Evolutionary conservation across 2,329 filamentous ascomycete species (phyloP).

Genomic region (Neoarthrinium moseri): DNA sequence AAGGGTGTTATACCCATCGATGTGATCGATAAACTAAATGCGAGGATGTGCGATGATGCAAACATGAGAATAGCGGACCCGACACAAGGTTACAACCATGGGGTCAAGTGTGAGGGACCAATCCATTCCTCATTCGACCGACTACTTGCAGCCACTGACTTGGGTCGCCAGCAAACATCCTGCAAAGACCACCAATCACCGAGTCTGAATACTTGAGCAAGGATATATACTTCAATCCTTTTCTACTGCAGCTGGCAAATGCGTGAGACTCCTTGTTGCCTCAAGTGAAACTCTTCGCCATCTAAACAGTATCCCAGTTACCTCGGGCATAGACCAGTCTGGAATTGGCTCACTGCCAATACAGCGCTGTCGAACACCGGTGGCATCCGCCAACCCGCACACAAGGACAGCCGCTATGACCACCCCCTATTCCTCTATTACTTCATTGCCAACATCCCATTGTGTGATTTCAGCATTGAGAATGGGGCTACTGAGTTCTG

Average conservation of each 20-base stretch:
- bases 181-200: conserved; percentile 34
- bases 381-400: conserved; percentile 34
- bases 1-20: conserved; percentile 17
- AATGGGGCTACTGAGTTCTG: conserved; percentile 39
- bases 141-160: background rate
- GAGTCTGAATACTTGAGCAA: conserved; percentile 29
- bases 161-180: conserved; percentile 31
- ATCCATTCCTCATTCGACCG: background rate
- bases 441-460: conserved; percentile 36
- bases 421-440: conserved; percentile 36
- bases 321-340: conserved; percentile 36
- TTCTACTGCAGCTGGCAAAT: conserved; percentile 37
- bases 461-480: conserved; percentile 30
- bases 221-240: conserved; percentile 40
- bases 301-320: conserved; percentile 26
- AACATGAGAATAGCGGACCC: conserved; percentile 15
- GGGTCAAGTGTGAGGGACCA: conserved; percentile 17
- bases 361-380: conserved; percentile 34
- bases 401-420: conserved; percentile 35
- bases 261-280: conserved; percentile 22
- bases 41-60: conserved; percentile 18
- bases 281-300: background rate
- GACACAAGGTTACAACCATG: conserved; percentile 18
- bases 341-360: conserved; percentile 39
- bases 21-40: conserved; percentile 17